Base-by-base conservation (phyloP, 2,329 filamentous ascomycete species). In the Exserohilum rostratum region DNA sequence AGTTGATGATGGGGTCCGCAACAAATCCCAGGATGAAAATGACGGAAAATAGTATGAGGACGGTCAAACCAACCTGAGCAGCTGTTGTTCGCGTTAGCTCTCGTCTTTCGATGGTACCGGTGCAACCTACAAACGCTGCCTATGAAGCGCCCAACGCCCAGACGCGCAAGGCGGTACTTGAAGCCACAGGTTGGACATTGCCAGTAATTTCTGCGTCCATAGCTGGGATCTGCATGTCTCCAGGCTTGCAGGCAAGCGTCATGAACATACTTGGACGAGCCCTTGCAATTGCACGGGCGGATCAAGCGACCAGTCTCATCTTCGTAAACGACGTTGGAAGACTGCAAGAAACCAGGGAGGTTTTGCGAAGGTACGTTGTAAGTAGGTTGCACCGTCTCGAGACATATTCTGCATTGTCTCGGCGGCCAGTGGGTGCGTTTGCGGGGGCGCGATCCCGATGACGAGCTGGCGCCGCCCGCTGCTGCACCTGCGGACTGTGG, bases 201-300 rank as follows among this genome's bases (percentile, higher is more conserved):
- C 85, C 89, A 96, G 72, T 87, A 96, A 65, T 93, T 91, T 52
- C 90, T 84, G 53, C 77, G 78, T 37, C 79, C 78, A 61, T 85
- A 83, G 35, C 82, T 68, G 0, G 90, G 89, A 69, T 91, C 86
- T 38, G 90, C 84, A 59, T 88, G 83, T 64, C 95, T 86, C 91
- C 93, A 98, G 10, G 85, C 82, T 67, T 90, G 86, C 44, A 99
- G 81, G 70, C 95, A 99, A 27, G 87, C 89, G 75, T 97, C 91
- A 74, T 99, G 95, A 20, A 98, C 92, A 76, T 96, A 97, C 78
- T 90, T 90, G 65, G 93, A 90, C 34, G 90, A 91, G 47, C 95
- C 95, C 78, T 91, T 96, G 83, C 95, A 99, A 77, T 88, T 87
- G 81, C 95, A 99, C 31, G 95, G 95, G 49, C 90, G 89, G 65